Conservation (phyloP, 106 monocot species). For the Cymbidium sinense region DNA sequence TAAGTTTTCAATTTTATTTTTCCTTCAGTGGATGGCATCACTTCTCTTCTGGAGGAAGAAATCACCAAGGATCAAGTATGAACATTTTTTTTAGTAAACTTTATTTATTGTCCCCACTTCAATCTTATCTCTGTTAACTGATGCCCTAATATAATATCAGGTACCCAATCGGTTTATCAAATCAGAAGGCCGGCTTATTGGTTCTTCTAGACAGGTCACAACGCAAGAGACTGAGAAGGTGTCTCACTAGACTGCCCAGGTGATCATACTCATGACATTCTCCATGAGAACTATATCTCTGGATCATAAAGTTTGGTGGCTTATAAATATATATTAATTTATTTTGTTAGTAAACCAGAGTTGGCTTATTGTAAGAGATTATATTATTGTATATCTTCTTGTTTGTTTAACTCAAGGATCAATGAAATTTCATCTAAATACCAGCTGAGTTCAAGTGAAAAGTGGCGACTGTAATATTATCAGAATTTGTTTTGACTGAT, state of each 20-base stretch:
- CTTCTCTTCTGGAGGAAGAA: slow-evolving; percentile 10
- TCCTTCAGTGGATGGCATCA: slow-evolving; percentile 4
- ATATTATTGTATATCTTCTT: neutral
- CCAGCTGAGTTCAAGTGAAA: neutral
- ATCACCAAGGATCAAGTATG: neutral
- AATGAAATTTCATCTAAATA: neutral
- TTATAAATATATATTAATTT: neutral
- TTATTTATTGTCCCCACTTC: no score
- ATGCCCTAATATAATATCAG: neutral
- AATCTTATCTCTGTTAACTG: neutral
- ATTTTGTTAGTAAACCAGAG: neutral
- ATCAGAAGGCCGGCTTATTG: neutral
- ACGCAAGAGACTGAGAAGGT: slow-evolving; percentile 1
- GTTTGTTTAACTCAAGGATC: neutral
- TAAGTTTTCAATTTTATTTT: neutral
- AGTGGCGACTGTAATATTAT: neutral
- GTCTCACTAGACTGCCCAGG: slow-evolving; percentile 11
- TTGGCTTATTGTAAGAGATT: neutral
- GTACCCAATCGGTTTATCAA: neutral
- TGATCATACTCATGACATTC: slow-evolving; percentile 24
- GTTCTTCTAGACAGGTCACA: neutral
- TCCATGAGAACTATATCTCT: neutral
- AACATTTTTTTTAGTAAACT: neutral
- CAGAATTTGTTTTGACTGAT: neutral
- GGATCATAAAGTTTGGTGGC: neutral